Evolutionary conservation across 306 rosid genomes (phyloP), one percentile per base, ranked within the genome.

Genomic region (Begonia loranthoides): DNA sequence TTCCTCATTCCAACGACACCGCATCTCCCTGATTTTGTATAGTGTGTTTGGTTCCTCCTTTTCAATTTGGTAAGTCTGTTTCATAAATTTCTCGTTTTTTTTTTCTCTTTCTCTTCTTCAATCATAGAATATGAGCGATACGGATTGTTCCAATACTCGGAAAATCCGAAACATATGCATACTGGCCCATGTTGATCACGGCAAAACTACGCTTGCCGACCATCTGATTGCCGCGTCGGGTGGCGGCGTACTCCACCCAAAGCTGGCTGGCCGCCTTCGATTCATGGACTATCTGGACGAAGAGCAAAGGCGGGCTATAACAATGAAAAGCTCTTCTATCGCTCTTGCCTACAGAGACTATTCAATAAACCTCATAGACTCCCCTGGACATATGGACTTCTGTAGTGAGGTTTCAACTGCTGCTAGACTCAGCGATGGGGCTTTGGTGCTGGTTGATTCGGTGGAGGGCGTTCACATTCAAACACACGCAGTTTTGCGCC

Each of bases 381-480:
- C 97, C 11, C 97, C 95, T 0, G 97, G 97, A 2, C 97, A 89
- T 52, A 81, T 84, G 66, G 97, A 89, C 60, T 89, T 88, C 59
- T 89, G 93, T 66, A 66, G 93, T 58, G 95, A 89, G 60, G 97
- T 89, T 14, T 89, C 97, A 48, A 84, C 95, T 12, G 95, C 97
- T 36, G 97, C 95, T 0, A 73, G 97, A 6, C 58, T 84, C 17
- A 81, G 87, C 57, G 95, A 89, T 50, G 97, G 93, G 17, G 97
- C 95, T 0, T 70, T 89, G 52, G 58, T 89, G 44, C 66, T 89
- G 28, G 97, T 89, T 12, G 97, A 89, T 57, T 87, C 84, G 14
- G 97, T 89, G 9, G 95, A 84, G 41, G 97, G 97, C 14, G 95
- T 89, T 45, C 95, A 84, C 65, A 89, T 88, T 41, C 95, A 88